These are phyloP conservation scores for Colletotrichum salicis DNA, from an alignment of 2,329 filamentous ascomycete genomes.

Conservation along the genomic window DNA sequence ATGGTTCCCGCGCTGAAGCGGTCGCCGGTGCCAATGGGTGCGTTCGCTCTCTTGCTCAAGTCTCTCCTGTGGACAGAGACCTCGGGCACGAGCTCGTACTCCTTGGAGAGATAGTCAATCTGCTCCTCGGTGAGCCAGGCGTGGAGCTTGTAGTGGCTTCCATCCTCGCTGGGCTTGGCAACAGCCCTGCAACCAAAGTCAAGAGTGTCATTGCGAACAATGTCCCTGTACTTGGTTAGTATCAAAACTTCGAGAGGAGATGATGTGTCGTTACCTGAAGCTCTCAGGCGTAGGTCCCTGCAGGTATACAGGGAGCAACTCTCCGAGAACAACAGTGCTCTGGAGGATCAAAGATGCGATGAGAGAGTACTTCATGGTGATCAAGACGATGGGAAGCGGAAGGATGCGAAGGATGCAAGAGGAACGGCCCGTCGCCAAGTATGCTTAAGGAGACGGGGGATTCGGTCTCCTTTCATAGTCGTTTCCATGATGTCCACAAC, in stretches of 20 bases:
- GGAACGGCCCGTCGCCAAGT: constrained; percentile 1
- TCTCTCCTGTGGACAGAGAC: constrained; percentile 18
- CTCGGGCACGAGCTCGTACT: constrained; percentile 22
- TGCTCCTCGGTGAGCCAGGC: constrained; percentile 32
- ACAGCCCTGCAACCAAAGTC: constrained; percentile 32
- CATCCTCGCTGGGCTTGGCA: constrained; percentile 24
- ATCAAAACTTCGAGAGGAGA: neutral
- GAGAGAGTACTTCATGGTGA: constrained; percentile 28
- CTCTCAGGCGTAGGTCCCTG: constrained; percentile 16
- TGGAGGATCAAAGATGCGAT: constrained; percentile 26
- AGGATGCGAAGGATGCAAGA: neutral
- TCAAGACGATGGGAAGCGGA: neutral
- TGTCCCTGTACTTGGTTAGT: constrained; percentile 13
- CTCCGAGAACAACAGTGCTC: constrained; percentile 22
- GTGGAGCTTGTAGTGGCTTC: constrained; percentile 30
- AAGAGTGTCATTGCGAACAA: constrained; percentile 30
- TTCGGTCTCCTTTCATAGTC: neutral
- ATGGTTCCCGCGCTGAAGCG: constrained; percentile 30
- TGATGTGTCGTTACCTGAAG: constrained; percentile 6
- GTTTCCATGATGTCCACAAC: neutral
- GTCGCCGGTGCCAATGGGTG: constrained; percentile 47
- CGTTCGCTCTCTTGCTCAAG: constrained; percentile 23
- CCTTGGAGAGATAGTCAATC: constrained; percentile 24
- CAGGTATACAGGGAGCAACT: constrained; percentile 24
- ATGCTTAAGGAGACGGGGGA: neutral